Conservation (phyloP, 2,329 filamentous ascomycete genomes). For the Phyllosticta citribraziliensis region DNA sequence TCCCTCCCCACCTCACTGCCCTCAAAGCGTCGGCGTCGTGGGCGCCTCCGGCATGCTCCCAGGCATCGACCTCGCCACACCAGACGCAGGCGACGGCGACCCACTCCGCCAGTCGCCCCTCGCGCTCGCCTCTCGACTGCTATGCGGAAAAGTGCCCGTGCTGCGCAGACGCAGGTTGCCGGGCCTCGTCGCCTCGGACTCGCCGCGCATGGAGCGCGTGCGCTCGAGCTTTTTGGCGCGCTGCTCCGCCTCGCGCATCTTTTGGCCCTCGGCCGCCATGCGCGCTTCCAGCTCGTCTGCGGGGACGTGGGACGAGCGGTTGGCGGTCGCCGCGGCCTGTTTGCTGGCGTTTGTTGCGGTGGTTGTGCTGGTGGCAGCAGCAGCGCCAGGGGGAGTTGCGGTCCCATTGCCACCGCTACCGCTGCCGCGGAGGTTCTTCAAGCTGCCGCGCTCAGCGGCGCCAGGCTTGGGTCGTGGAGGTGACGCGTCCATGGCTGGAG, state of each 20-base stretch:
- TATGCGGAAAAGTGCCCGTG: background rate
- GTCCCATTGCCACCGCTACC: background rate
- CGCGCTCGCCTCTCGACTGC: background rate
- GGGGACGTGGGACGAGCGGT: background rate
- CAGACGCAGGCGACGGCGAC: background rate
- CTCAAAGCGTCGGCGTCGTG: background rate
- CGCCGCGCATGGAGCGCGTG: background rate
- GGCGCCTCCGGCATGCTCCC: background rate
- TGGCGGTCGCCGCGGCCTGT: background rate
- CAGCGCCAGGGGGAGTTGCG: background rate
- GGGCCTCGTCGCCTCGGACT: background rate
- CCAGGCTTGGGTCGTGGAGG: background rate
- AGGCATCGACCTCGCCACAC: background rate
- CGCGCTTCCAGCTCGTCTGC: conserved; percentile 21
- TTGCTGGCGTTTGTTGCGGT: background rate
- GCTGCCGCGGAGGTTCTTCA: conserved; percentile 7
- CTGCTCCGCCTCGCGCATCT: conserved; percentile 27
- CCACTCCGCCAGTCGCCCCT: background rate
- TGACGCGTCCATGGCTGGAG: background rate
- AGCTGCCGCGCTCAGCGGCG: conserved; percentile 4
- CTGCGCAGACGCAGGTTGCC: background rate
- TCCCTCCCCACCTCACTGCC: background rate
- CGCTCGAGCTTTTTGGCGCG: conserved; percentile 13
- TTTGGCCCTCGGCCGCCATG: conserved; percentile 27
- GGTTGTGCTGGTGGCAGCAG: background rate